These are phyloP conservation scores for Metschnikowia anglica DNA, from an alignment of 805 yeast genomes.

Conservation along the genomic window DNA sequence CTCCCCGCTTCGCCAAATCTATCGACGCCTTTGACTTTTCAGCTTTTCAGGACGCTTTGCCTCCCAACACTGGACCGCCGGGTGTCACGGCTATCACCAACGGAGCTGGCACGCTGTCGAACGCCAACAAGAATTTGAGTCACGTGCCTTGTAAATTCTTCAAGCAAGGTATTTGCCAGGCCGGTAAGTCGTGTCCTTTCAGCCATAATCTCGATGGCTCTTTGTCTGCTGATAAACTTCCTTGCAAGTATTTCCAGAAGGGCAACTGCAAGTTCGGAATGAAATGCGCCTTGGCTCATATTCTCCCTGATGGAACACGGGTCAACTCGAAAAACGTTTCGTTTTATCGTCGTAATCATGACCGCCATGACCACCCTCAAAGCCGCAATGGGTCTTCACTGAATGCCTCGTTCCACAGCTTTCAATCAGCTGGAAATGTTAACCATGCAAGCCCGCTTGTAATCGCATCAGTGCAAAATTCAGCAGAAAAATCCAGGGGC, in stretches of 20 bases:
- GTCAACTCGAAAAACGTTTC: conserved; percentile 49
- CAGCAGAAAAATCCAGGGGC: background rate
- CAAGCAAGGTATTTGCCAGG: conserved; percentile 91
- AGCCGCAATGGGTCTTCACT: background rate
- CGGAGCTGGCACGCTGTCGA: conserved; percentile 9
- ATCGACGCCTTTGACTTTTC: conserved; percentile 12
- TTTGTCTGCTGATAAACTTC: conserved; percentile 52
- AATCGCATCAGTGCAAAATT: background rate
- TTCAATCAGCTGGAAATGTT: background rate
- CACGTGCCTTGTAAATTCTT: conserved; percentile 97
- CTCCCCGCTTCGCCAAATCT: conserved; percentile 7
- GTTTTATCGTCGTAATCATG: conserved; percentile 12
- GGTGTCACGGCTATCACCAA: conserved; percentile 12
- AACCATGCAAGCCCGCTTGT: too few species aligned
- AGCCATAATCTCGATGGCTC: conserved; percentile 68
- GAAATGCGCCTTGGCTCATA: conserved; percentile 92
- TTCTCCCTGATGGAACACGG: conserved; percentile 83
- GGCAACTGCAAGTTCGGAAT: conserved; percentile 97
- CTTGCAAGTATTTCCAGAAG: conserved; percentile 91
- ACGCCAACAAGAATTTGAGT: conserved; percentile 54
- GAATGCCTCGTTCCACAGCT: background rate
- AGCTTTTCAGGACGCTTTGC: conserved; percentile 14
- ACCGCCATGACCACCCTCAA: conserved; percentile 8
- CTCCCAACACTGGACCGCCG: conserved; percentile 22
- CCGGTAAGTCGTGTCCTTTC: conserved; percentile 89